Conservation (phyloP, 208 protist genomes). For the Trypanosoma boissoni region DNA sequence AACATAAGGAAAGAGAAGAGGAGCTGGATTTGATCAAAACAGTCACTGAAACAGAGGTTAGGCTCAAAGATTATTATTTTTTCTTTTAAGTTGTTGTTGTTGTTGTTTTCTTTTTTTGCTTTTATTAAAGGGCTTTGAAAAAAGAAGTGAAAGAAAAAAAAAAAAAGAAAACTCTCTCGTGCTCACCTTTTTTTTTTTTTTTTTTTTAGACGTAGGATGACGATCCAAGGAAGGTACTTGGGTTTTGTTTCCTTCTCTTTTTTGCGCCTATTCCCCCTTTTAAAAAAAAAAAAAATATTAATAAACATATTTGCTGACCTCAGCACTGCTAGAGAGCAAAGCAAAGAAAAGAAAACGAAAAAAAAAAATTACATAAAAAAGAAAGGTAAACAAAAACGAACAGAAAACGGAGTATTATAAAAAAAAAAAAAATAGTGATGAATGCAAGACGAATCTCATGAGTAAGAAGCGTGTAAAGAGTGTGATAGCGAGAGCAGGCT, state of each 20-base stretch:
- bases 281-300: too few species aligned
- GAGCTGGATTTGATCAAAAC: not conserved
- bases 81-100: not conserved
- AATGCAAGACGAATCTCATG: not conserved
- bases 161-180: too few species aligned
- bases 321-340: too few species aligned
- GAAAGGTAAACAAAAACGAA: slow-evolving; percentile 1
- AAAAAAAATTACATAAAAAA: slow-evolving; percentile 1
- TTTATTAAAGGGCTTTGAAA: not conserved
- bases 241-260: slow-evolving; percentile 1
- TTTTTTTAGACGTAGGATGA: not conserved
- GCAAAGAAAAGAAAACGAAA: not conserved
- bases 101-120: slow-evolving; percentile 7
- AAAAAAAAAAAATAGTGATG: not conserved
- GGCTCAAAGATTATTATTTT: not conserved
- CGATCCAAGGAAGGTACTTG: not conserved
- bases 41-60: not conserved
- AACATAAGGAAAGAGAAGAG: not conserved
- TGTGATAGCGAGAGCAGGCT: not conserved
- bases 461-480: not conserved
- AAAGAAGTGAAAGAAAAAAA: not conserved
- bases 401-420: not conserved
- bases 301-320: too few species aligned
- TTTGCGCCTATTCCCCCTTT: too few species aligned
- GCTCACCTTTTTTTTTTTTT: not conserved